Evolutionary conservation across 1,284 basidiomycete species (phyloP).

Genomic region (Leccinum pallidistipes): DNA sequence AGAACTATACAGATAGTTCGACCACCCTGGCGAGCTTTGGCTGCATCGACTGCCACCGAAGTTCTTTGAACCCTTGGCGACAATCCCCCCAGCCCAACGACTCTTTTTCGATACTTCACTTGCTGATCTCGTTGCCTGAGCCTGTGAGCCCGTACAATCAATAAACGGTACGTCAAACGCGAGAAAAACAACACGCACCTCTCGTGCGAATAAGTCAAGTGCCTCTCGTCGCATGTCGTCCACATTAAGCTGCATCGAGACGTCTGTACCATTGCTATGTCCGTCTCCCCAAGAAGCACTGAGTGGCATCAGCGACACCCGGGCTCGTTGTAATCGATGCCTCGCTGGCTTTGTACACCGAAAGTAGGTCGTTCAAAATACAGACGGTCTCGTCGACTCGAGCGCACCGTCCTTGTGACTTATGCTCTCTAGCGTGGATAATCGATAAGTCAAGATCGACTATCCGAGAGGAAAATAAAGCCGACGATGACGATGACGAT

Average conservation of each 20-base stretch:
- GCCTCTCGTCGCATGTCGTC: constrained; percentile 45
- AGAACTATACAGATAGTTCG: neutral
- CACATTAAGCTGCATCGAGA: constrained; percentile 21
- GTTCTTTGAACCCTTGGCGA: constrained; percentile 17
- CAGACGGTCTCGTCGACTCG: constrained; percentile 32
- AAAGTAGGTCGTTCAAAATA: constrained; percentile 50
- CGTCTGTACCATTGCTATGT: constrained; percentile 16
- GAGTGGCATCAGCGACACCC: constrained; percentile 51
- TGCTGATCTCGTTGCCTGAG: constrained; percentile 7
- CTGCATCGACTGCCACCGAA: constrained; percentile 25
- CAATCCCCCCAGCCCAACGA: constrained; percentile 8
- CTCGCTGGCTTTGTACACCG: constrained; percentile 45
- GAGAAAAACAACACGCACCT: constrained; percentile 37
- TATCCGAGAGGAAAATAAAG: no score
- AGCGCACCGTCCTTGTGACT: constrained; percentile 56
- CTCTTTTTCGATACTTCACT: constrained; percentile 33
- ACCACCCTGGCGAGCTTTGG: constrained; percentile 47
- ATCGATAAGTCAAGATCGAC: no score
- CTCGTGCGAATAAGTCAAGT: constrained; percentile 38
- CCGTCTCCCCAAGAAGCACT: constrained; percentile 52
- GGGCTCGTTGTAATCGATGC: constrained; percentile 55
- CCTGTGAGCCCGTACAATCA: neutral
- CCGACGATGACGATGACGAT: no score
- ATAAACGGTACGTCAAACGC: neutral
- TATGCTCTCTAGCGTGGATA: constrained; percentile 20